Percentiles rank a stretch among this genome's conserved stretches.
Conservation (phyloP, 2,329 filamentous ascomycete genomes). For the Lojkania enalia region DNA sequence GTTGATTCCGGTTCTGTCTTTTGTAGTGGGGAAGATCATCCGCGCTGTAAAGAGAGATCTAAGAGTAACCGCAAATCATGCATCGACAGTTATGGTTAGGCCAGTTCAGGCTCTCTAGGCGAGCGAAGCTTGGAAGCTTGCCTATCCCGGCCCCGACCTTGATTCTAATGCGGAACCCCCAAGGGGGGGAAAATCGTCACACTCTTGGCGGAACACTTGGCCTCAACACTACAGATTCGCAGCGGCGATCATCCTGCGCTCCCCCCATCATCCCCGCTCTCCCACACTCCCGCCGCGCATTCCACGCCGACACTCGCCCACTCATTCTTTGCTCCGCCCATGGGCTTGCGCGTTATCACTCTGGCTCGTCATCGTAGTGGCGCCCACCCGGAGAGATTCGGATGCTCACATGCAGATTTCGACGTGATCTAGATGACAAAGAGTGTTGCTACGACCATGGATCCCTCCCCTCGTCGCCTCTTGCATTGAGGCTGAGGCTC, state of each 20-base stretch:
- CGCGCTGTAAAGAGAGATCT: too few relatives aligned
- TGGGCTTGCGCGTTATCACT: background rate
- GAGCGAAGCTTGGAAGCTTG: too few relatives aligned
- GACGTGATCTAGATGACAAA: too few relatives aligned
- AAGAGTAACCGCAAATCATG: too few relatives aligned
- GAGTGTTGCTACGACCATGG: too few relatives aligned
- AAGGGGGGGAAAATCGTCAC: background rate
- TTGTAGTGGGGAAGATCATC: too few relatives aligned
- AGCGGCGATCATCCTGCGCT: background rate
- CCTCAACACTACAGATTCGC: conserved; percentile 21
- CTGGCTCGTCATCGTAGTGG: background rate
- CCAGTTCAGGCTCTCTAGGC: too few relatives aligned
- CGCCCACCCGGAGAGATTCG: background rate
- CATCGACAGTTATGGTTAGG: too few relatives aligned
- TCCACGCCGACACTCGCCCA: conserved; percentile 3
- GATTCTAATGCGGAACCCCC: background rate
- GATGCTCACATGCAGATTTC: background rate
- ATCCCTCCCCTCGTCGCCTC: too few relatives aligned
- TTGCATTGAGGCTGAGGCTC: too few relatives aligned
- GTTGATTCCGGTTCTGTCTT: too few relatives aligned
- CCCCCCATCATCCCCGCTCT: conserved; percentile 2
- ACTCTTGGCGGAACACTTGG: conserved; percentile 9
- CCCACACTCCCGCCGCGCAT: conserved; percentile 7
- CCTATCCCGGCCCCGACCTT: too few relatives aligned
- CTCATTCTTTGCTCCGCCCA: background rate